phyloP scores from a whole-genome alignment of 2,329 filamentous ascomycete species.

The Cordyceps cicadae region DNA sequence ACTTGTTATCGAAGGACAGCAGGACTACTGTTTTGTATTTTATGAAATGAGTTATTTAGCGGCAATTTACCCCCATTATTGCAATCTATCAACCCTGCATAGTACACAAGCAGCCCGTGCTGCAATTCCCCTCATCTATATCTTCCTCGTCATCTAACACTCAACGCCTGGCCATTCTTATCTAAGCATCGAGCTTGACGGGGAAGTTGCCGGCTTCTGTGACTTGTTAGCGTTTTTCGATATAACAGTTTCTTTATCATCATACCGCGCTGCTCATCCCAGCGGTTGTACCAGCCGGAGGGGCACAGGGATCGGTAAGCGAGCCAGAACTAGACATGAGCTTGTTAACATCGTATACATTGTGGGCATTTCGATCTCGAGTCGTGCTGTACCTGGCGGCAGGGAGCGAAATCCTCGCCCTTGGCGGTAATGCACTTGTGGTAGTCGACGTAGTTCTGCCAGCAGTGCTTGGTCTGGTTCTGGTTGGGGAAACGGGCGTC shows the following conservation, averaged over 20 bases:
- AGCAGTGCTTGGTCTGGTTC: conserved; percentile 99
- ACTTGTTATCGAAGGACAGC: conserved; percentile 3
- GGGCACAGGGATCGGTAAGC: conserved; percentile 98
- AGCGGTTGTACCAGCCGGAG: conserved; percentile 84
- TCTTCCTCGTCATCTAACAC: conserved; percentile 18
- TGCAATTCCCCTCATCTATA: conserved; percentile 19
- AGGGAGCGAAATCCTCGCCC: conserved; percentile 96
- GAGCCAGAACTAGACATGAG: conserved; percentile 72
- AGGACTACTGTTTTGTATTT: neutral
- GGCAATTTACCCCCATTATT: conserved; percentile 10
- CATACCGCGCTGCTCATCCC: conserved; percentile 95
- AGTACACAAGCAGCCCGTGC: conserved; percentile 31
- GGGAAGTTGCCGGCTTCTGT: conserved; percentile 63
- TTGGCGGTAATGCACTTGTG: conserved; percentile 99
- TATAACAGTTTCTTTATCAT: conserved; percentile 15
- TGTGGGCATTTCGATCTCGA: neutral
- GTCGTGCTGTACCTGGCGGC: conserved; percentile 69
- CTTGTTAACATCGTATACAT: neutral
- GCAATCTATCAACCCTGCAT: conserved; percentile 25
- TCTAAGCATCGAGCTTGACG: conserved; percentile 53
- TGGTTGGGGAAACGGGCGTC: conserved; percentile 98
- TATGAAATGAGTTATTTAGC: neutral
- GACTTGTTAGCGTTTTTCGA: conserved; percentile 22
- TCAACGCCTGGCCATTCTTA: conserved; percentile 9
- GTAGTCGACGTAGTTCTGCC: conserved; percentile 99